Conservation (phyloP, 371 early-diverging fungal species). For the Mortierella sp. region DNA sequence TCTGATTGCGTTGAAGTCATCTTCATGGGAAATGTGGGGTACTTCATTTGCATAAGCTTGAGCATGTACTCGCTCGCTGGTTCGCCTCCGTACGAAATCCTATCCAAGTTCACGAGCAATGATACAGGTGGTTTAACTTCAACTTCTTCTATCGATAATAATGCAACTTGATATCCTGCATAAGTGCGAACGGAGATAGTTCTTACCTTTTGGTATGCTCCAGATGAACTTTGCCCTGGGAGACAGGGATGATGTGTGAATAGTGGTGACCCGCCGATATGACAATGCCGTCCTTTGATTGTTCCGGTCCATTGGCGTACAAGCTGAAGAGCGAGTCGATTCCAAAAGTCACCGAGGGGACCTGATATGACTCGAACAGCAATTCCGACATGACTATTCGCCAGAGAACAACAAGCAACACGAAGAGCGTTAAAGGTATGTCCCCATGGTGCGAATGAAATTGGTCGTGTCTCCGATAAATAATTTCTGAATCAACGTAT, state of each 20-base stretch:
- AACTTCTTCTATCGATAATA: background rate
- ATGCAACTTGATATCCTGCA: background rate
- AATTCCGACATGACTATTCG: conserved; percentile 83
- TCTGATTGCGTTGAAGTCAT: conserved; percentile 82
- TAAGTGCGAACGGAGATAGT: background rate
- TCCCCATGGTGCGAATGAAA: background rate
- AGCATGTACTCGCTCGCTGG: conserved; percentile 85
- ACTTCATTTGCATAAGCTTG: conserved; percentile 91
- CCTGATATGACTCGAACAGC: conserved; percentile 87
- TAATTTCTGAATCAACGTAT: background rate
- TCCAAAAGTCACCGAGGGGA: conserved; percentile 85
- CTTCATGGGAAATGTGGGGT: conserved; percentile 89
- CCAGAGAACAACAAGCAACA: background rate
- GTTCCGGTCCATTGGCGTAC: conserved; percentile 71
- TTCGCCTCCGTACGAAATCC: conserved; percentile 79
- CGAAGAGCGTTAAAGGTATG: background rate
- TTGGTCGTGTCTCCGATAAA: background rate
- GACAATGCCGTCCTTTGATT: conserved; percentile 75
- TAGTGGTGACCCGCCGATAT: conserved; percentile 79
- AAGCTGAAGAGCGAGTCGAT: conserved; percentile 90
- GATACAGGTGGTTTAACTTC: background rate
- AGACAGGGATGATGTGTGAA: conserved; percentile 85
- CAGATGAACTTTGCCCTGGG: conserved; percentile 67
- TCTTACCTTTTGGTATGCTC: conserved; percentile 73
- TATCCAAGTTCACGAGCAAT: conserved; percentile 21